Percentiles rank a stretch among this genome's conserved stretches.
Conservation (phyloP, 371 early-diverging fungal genomes). For the Mucor lusitanicus region DNA sequence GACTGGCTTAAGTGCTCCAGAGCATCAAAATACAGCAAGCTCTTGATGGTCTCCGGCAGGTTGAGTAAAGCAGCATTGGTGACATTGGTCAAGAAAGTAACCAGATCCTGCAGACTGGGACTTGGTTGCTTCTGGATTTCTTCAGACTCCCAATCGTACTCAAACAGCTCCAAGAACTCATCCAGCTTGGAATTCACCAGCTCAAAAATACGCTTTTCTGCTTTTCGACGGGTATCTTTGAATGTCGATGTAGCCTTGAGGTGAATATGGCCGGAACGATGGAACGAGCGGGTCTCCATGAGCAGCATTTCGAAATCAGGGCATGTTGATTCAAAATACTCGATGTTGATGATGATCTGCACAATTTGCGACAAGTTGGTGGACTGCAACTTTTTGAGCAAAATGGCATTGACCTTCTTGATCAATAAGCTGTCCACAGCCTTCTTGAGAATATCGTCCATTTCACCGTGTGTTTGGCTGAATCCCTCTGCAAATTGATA, state of each 20-base stretch:
- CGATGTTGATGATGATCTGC: constrained; percentile 83
- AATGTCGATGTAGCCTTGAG: constrained; percentile 76
- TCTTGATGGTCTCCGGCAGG: constrained; percentile 69
- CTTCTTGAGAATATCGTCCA: constrained; percentile 87
- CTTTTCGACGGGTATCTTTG: constrained; percentile 66
- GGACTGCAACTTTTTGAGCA: constrained; percentile 66
- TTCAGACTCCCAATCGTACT: constrained; percentile 77
- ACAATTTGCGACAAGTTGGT: constrained; percentile 76
- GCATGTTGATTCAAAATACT: constrained; percentile 77
- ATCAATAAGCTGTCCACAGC: constrained; percentile 79
- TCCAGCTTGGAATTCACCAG: constrained; percentile 82
- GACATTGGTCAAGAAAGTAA: constrained; percentile 69
- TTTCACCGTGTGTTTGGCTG: constrained; percentile 80
- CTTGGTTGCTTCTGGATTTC: constrained; percentile 58
- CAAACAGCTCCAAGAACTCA: constrained; percentile 76
- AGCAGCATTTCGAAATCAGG: constrained; percentile 79
- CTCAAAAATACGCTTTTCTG: constrained; percentile 83
- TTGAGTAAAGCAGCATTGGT: constrained; percentile 72
- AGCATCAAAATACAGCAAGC: constrained; percentile 74
- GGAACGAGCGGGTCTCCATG: constrained; percentile 66
- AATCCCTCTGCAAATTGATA: constrained; percentile 88
- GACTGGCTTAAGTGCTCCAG: constrained; percentile 72
- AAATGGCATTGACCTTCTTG: constrained; percentile 72
- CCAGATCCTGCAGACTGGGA: constrained; percentile 71
- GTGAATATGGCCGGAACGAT: constrained; percentile 59